Conservation (phyloP, 352 stramenopile species). For the Nothophytophthora sp. region DNA sequence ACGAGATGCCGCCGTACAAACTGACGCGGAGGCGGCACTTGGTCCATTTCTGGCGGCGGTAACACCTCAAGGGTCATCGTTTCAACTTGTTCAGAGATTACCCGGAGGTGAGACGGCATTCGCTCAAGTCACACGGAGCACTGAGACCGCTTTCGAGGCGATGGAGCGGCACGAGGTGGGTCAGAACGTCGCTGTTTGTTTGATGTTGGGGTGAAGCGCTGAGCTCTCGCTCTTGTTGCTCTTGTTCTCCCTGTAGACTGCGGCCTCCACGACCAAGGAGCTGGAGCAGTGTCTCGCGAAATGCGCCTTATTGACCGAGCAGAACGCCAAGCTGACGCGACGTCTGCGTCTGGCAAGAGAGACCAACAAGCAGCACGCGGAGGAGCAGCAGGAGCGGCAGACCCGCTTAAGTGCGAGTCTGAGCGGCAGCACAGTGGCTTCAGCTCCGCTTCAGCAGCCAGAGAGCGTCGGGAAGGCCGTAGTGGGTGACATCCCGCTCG, state of each 20-base stretch:
- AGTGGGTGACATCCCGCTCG: too few relatives aligned
- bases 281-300: constrained; percentile 23
- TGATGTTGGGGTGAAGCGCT: neutral
- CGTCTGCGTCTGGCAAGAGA: constrained; percentile 25
- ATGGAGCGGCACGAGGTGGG: constrained; percentile 16
- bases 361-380: constrained; percentile 15
- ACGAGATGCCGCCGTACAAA: neutral
- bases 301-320: constrained; percentile 23
- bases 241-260: neutral
- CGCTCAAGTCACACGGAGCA: too few relatives aligned
- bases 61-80: constrained; percentile 8
- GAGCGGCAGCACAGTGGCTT: constrained; percentile 12
- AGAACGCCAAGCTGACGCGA: constrained; percentile 30
- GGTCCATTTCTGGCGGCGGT: constrained; percentile 10
- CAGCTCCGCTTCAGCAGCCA: neutral
- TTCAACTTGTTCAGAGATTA: neutral
- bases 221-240: too few relatives aligned
- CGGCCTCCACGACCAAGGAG: constrained; percentile 4
- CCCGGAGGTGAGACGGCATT: neutral
- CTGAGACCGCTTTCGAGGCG: neutral
- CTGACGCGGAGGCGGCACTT: neutral
- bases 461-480: neutral
- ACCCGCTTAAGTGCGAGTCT: constrained; percentile 18
- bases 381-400: constrained; percentile 23
- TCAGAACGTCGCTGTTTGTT: neutral